Percentiles rank a stretch among this genome's conserved stretches.
phyloP scores from a whole-genome alignment of 768 basidiomycete genomes.

The Macrolepiota albuminosa region DNA sequence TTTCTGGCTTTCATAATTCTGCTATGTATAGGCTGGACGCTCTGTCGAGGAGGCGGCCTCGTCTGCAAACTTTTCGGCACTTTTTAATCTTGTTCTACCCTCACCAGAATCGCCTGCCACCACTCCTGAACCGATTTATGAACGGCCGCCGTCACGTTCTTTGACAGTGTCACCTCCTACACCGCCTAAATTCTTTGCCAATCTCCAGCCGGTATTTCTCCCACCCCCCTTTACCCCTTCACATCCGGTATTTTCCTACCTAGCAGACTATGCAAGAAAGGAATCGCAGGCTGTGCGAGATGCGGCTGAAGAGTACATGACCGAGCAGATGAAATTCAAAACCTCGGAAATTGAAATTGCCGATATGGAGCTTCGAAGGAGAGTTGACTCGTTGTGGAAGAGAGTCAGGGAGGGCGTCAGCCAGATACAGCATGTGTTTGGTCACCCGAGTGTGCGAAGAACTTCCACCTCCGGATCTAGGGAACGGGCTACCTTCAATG shows the following conservation, averaged over 20 bases:
- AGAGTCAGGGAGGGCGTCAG: conserved; percentile 46
- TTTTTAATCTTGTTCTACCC: conserved; percentile 45
- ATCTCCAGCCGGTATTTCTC: conserved; percentile 58
- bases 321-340: conserved; percentile 47
- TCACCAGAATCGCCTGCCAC: conserved; percentile 21
- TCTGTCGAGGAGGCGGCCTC: conserved; percentile 30
- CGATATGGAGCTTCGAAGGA: conserved; percentile 48
- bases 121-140: conserved; percentile 20
- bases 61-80: conserved; percentile 38
- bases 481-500: conserved; percentile 17
- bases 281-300: conserved; percentile 52
- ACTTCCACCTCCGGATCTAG: conserved; percentile 12
- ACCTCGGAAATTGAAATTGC: conserved; percentile 49
- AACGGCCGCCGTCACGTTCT: conserved; percentile 20
- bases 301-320: conserved; percentile 54
- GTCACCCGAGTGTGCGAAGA: conserved; percentile 12
- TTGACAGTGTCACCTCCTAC: conserved; percentile 22
- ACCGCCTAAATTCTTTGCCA: conserved; percentile 40
- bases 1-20: conserved; percentile 8
- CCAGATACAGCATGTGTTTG: conserved; percentile 35
- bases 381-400: conserved; percentile 63
- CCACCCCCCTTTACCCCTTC: conserved; percentile 76
- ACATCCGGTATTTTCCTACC: conserved; percentile 64
- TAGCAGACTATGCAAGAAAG: conserved; percentile 51
- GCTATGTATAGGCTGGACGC: conserved; percentile 30